Percentiles rank a stretch among this genome's conserved stretches.
phyloP scores from a whole-genome alignment of 192 early-diverging fungal genomes.

The Linnemannia zychae region DNA sequence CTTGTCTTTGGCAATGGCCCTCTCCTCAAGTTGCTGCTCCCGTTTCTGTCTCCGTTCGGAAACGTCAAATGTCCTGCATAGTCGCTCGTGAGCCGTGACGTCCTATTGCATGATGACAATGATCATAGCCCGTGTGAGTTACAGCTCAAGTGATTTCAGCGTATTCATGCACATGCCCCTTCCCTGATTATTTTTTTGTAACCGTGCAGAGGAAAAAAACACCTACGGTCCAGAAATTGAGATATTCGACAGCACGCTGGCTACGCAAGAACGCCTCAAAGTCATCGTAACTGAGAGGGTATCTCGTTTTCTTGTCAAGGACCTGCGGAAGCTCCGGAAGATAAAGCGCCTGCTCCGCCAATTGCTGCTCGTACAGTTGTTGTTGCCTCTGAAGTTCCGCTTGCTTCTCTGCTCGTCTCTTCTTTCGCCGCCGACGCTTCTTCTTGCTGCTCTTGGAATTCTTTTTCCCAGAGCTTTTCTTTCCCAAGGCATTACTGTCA shows the following conservation, averaged over 20 bases:
- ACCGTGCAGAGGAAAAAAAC: not conserved
- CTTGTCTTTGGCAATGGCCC: constrained; percentile 36
- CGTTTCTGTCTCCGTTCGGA: constrained; percentile 47
- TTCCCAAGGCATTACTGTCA: not conserved
- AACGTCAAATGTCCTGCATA: constrained; percentile 50
- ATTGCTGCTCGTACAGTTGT: constrained; percentile 29
- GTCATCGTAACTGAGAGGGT: constrained; percentile 24
- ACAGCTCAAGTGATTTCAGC: not conserved
- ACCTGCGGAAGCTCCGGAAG: constrained; percentile 12
- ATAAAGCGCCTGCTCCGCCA: constrained; percentile 21
- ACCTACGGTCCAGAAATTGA: constrained; percentile 35
- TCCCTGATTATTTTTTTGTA: not conserved
- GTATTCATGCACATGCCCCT: not conserved
- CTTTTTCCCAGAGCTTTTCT: constrained; percentile 5
- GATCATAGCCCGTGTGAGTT: not conserved
- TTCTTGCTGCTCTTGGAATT: constrained; percentile 28
- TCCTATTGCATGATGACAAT: constrained; percentile 29
- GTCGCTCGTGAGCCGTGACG: constrained; percentile 49
- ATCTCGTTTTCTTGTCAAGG: constrained; percentile 24
- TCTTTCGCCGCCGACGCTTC: constrained; percentile 22
- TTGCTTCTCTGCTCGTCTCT: constrained; percentile 10
- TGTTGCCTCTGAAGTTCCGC: constrained; percentile 34
- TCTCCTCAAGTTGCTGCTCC: constrained; percentile 36
- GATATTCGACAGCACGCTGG: constrained; percentile 23
- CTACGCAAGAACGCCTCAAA: constrained; percentile 31